A percentile compares a stretch with the other conserved stretches of the same genome.
phyloP scores from a whole-genome alignment of 352 stramenopile species.

The Thalassiosira hispida region DNA sequence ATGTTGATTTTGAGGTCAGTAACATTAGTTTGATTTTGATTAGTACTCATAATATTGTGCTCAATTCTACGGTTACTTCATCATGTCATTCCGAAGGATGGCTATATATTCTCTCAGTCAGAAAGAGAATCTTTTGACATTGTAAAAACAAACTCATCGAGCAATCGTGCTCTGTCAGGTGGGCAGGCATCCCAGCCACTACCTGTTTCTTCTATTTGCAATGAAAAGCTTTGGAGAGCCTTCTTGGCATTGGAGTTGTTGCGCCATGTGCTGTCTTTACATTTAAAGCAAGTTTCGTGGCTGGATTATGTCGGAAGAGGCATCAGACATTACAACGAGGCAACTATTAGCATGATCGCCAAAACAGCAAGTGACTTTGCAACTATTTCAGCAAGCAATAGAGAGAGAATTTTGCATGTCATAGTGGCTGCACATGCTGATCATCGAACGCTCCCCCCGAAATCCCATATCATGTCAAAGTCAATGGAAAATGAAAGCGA shows the following conservation, averaged over 20 bases:
- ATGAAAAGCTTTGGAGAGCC: constrained; percentile 55
- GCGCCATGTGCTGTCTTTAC: constrained; percentile 32
- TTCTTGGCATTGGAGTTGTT: constrained; percentile 56
- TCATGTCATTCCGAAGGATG: constrained; percentile 37
- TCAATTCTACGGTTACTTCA: background rate
- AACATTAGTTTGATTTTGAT: constrained; percentile 27
- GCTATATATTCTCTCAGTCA: constrained; percentile 64
- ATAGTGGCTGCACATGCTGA: constrained; percentile 60
- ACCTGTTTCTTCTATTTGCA: constrained; percentile 38
- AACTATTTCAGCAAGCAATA: constrained; percentile 79
- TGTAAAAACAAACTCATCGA: constrained; percentile 29
- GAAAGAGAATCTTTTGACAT: constrained; percentile 61
- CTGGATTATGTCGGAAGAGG: constrained; percentile 33
- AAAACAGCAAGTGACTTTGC: constrained; percentile 81
- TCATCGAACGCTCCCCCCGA: constrained; percentile 6
- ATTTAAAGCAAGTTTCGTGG: constrained; percentile 47
- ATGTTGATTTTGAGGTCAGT: constrained; percentile 79
- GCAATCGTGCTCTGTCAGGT: constrained; percentile 24
- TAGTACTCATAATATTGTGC: constrained; percentile 19
- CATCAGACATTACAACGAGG: background rate
- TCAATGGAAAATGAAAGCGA: background rate
- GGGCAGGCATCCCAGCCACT: constrained; percentile 23
- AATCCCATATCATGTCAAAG: constrained; percentile 9
- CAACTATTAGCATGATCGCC: constrained; percentile 47
- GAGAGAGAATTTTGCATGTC: constrained; percentile 77